These are phyloP conservation scores for Dentipellis fragilis DNA, from an alignment of 768 basidiomycete species.

Conservation along the genomic window DNA sequence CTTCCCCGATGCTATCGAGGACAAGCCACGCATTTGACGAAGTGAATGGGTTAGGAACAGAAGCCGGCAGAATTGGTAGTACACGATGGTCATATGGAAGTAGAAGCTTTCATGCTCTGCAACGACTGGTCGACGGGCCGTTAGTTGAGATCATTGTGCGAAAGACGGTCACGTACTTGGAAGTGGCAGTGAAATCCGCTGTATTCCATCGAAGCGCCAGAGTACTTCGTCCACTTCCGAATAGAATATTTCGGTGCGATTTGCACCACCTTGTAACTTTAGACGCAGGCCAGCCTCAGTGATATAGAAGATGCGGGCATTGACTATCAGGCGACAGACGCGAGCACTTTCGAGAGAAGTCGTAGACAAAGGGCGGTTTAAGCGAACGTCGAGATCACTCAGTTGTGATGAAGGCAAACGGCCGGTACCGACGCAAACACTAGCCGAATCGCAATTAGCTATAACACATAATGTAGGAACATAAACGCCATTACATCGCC, in stretches of 20 bases:
- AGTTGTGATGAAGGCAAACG: constrained; percentile 8
- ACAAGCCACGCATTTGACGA: constrained; percentile 14
- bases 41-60: constrained; percentile 28
- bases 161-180: neutral
- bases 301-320: constrained; percentile 7
- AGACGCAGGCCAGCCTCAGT: constrained; percentile 8
- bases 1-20: neutral
- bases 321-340: constrained; percentile 7
- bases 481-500: constrained; percentile 5
- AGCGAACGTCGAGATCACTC: neutral
- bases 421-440: constrained; percentile 13
- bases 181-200: constrained; percentile 10
- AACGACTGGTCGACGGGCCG: constrained; percentile 27
- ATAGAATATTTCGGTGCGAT: constrained; percentile 7
- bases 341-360: constrained; percentile 7
- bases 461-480: neutral
- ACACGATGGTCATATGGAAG: constrained; percentile 29
- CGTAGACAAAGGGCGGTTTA: neutral
- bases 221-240: constrained; percentile 8
- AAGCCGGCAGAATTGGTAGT: constrained; percentile 31
- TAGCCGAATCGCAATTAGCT: neutral
- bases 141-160: constrained; percentile 1
- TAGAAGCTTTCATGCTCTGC: constrained; percentile 32
- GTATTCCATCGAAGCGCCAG: constrained; percentile 10
- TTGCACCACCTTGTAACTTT: constrained; percentile 4